A percentile compares a stretch with the other conserved stretches of the same genome.
phyloP scores from a whole-genome alignment of 805 yeast species.

The Candida sanyiensis region DNA sequence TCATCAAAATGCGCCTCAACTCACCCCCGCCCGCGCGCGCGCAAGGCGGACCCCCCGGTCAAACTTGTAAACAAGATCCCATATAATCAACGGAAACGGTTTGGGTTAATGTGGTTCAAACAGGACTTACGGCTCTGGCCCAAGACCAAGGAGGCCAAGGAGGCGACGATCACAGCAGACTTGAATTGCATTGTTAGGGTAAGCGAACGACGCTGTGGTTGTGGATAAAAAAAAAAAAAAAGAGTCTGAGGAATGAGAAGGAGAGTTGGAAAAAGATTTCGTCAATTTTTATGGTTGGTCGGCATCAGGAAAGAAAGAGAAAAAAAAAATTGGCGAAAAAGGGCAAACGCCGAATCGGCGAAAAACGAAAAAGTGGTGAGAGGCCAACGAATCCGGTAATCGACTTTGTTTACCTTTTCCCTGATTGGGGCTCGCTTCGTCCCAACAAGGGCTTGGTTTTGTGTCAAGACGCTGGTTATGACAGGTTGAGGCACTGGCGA shows the following conservation, averaged over 20 bases:
- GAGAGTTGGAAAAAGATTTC: not conserved
- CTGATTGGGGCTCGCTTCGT: no score
- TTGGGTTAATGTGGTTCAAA: not conserved
- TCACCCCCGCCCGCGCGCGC: no score
- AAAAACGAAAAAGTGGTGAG: not conserved
- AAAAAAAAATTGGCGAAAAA: not conserved
- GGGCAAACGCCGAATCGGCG: not conserved
- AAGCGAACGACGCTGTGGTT: conserved; percentile 1
- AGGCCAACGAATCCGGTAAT: no score
- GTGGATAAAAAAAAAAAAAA: conserved; percentile 1
- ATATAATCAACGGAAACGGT: not conserved
- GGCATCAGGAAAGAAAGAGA: not conserved
- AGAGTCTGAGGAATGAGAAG: not conserved
- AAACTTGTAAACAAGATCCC: not conserved
- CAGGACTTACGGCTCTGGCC: conserved; percentile 30
- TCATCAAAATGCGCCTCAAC: no score
- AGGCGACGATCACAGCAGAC: conserved; percentile 42
- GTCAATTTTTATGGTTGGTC: conserved; percentile 5
- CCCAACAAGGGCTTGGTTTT: no score
- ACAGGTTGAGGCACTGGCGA: no score
- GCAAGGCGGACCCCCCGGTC: no score
- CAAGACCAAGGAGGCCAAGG: conserved; percentile 43
- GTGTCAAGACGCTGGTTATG: no score
- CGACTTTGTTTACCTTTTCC: not conserved
- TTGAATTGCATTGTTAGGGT: conserved; percentile 46